Evolutionary conservation across 768 basidiomycete species (phyloP), one percentile per base, ranked within the genome.

Genomic region (Phallus indusiatus): DNA sequence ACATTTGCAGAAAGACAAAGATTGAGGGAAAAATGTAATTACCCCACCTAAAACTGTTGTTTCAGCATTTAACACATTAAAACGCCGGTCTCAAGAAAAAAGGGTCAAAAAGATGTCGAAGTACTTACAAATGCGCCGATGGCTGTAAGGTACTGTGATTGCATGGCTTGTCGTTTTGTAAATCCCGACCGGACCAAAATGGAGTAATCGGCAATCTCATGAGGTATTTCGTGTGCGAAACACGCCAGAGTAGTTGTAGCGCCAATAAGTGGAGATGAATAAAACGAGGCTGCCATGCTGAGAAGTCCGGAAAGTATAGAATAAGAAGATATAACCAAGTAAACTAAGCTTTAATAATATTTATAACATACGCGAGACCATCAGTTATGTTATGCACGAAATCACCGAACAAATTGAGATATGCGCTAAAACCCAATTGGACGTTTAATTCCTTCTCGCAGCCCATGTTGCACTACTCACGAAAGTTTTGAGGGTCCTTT

Each of bases 361-460:
- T 60, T 53, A 61, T 55, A 54, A 82, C 85, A 67, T 74, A 90
- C 86, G 88, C 88, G 53, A 95, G 79, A 51, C 93, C 93, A 75
- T 95, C 93, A n/a, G 92, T 94, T 65, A 95, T 94, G 69, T 95
- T 94, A 68, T 95, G 92, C 52, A 90, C 90, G 68, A 94, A 93
- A 69, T 94, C 92, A 47, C 91, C 92, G 68, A 93, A 92, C 55
- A 94, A 76, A 72, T 95, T 95, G 54, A 95, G 79, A 71, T 94
- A 94, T 14, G 93, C 93, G 51, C 61, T 61, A 33, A 14, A 46
- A 16, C 6, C 50, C 50, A 51, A 22, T 18, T 12, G 11, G 24
- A 16, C 57, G 50, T 18, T 12, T 28, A 50, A n/a, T 16, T 21
- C 28, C 28, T 7, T 28, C 28, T 28, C 4, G 28, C 28, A 7